Evolutionary conservation across 176 grass and related monocot species (phyloP), one percentile per base, ranked within the genome.

Genomic region (Tillandsia fasciculata): DNA sequence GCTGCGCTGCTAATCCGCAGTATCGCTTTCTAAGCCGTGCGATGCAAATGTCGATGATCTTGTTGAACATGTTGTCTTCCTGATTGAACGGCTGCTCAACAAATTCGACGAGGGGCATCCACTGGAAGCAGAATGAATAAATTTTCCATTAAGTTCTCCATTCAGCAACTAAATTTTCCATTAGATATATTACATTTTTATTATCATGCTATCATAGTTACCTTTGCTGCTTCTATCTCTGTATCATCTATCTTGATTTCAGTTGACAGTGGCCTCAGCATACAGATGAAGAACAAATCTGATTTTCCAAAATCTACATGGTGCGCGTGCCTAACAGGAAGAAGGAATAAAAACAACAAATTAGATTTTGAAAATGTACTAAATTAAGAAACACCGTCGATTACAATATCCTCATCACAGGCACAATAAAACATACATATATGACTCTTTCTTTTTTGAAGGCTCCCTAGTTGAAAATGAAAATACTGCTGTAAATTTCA

Each of bases 261-360:
- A 61, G 71, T 82, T 3, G 94, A 99, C 10, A 81, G 13, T 48
- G 94, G 89, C 76, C 87, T 86, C 80, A 99, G 74, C 89, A 99
- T 90, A 72, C 94, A 99, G 74, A 99, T 90, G 83, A 99, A 99
- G 74, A 99, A 93, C 33, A 99, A 61, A 77, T 99, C 94, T 1
- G 94, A 99, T 78, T 99, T 99, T 13, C 89, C 86, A 73, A 99
- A 99, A 12, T 89, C 89, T 63, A 99, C 78, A 10, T 90, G 53
- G 80, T 93, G 94, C 9, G 84, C 94, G 14, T 97, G 94, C 79
- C 94, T 99, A 68, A 77, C 69, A 51, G 0, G 52, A 42, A 42
- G 27, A 54, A 29, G 52, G 71, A 53, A 61, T 15, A 13, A 51
- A 3, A 71, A 48, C 26, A 82, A 11, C 15, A 2, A 57, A 71